Base-by-base conservation (phyloP, 2,329 filamentous ascomycete genomes). In the Cladosporium sp. region DNA sequence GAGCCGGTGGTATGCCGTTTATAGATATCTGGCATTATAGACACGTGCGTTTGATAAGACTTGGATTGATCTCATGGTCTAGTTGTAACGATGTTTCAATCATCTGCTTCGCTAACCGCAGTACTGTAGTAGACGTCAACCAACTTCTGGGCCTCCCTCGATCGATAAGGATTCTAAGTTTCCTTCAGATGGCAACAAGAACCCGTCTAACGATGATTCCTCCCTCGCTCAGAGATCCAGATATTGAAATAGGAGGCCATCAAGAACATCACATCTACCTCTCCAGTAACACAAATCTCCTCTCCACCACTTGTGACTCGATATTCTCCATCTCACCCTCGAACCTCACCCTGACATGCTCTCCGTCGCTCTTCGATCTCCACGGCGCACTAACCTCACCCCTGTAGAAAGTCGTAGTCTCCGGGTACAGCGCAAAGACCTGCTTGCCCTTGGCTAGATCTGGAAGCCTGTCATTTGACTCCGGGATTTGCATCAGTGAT, bases 361-460 rank as follows among this genome's bases (percentile, higher is more conserved):
- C 58, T 61, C 64, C 22, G 22, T 64, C 65, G 11, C 29, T 17
- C 52, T 70, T 69, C 7, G 62, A 63, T 20, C 59, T 64, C 71
- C 73, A 75, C 6, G 61, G 58, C 7, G 67, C 66, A 8, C 70
- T 71, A 4, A 77, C 74, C 56, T 77, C 74, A 1, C 75, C 75
- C 55, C 74, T 75, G 59, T 78, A 78, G 55, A 78, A 78, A 1
- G 75, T 78, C n/a, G 75, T 77, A 7, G 75, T 78, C 17, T 72
- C 70, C 1, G 75, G 75, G 54, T 78, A 78, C 48, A 77, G 66
- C 24, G 75, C 75, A 5, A 78, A 62, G 1, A 78, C 75, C n/a
- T 70, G 63, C 53, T 65, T 69, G 6, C 70, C 66, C 39, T 70
- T 68, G 12, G 61, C 57, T 17, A 77, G 58, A 51, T 74, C 70